Evolutionary conservation across 805 yeast species (phyloP).

Genomic region (Yarrowia sp.): DNA sequence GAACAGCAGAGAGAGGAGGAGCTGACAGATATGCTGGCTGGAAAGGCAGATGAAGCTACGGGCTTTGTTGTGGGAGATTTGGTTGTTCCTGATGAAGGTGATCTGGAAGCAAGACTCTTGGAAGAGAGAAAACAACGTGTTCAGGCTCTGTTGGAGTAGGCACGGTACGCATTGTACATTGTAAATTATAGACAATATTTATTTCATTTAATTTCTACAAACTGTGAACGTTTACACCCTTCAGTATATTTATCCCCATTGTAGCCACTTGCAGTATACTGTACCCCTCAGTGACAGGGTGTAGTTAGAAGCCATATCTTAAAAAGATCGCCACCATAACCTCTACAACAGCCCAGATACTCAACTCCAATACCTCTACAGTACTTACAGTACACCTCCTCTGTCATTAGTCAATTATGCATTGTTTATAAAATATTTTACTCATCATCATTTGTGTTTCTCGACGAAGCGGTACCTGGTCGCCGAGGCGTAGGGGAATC

Average conservation of each 20-base stretch:
- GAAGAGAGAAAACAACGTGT: constrained; percentile 1
- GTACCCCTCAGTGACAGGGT: too few relatives aligned
- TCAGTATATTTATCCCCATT: too few relatives aligned
- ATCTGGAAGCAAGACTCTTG: not conserved
- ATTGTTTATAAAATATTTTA: constrained; percentile 12
- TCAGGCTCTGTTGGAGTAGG: not conserved
- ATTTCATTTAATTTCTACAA: not conserved
- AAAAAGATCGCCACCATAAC: too few relatives aligned
- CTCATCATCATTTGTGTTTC: not conserved
- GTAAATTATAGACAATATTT: not conserved
- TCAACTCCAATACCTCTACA: too few relatives aligned
- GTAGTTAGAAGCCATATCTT: too few relatives aligned
- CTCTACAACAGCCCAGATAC: too few relatives aligned
- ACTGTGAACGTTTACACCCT: too few relatives aligned
- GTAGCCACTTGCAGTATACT: too few relatives aligned
- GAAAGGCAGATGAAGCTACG: not conserved
- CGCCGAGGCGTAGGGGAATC: constrained; percentile 22
- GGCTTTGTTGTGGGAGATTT: constrained; percentile 6
- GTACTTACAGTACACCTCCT: not conserved
- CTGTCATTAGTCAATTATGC: constrained; percentile 16
- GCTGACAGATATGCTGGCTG: constrained; percentile 1
- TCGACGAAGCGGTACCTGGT: not conserved
- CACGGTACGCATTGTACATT: not conserved
- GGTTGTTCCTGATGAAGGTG: not conserved
- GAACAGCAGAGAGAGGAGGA: constrained; percentile 7